Evolutionary conservation across 192 early-diverging fungal species (phyloP).

Genomic region (Mortierella hygrophila): DNA sequence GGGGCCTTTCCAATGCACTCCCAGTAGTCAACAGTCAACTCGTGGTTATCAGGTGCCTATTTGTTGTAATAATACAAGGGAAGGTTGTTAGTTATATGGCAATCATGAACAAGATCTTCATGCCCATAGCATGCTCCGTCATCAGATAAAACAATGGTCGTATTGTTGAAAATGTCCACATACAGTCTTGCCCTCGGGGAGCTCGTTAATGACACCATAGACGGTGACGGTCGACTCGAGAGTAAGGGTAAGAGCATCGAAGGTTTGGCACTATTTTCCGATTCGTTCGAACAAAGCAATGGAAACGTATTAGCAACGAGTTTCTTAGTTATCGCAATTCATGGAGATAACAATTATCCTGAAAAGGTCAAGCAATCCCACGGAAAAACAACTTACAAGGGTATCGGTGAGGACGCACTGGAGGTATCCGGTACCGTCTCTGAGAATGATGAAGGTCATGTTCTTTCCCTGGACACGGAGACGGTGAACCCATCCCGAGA

Average conservation of each 20-base stretch:
- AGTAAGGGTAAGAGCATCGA: slow-evolving; percentile 93
- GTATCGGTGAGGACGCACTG: slow-evolving; percentile 92
- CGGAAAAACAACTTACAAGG: slow-evolving; percentile 68
- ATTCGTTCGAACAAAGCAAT: slow-evolving; percentile 75
- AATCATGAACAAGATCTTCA: background rate
- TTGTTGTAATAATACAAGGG: background rate
- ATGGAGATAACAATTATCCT: background rate
- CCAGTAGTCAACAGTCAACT: slow-evolving; percentile 96
- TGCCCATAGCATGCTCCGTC: background rate
- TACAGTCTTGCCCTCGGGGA: slow-evolving; percentile 94
- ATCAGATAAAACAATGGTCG: no score
- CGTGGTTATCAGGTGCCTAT: slow-evolving; percentile 96
- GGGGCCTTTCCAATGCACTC: slow-evolving; percentile 94
- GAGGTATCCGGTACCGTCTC: slow-evolving; percentile 95
- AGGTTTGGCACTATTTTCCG: slow-evolving; percentile 87
- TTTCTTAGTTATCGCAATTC: background rate
- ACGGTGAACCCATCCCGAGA: slow-evolving; percentile 97
- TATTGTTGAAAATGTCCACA: slow-evolving; percentile 5
- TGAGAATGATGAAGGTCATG: slow-evolving; percentile 94
- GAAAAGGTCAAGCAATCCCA: background rate
- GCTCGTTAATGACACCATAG: slow-evolving; percentile 86
- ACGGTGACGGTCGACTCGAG: slow-evolving; percentile 93
- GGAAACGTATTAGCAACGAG: background rate
- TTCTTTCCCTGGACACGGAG: slow-evolving; percentile 96
- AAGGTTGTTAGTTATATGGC: background rate